These are phyloP conservation scores for Fusarium nematophilum DNA, from an alignment of 2,329 filamentous ascomycete genomes.

Conservation along the genomic window DNA sequence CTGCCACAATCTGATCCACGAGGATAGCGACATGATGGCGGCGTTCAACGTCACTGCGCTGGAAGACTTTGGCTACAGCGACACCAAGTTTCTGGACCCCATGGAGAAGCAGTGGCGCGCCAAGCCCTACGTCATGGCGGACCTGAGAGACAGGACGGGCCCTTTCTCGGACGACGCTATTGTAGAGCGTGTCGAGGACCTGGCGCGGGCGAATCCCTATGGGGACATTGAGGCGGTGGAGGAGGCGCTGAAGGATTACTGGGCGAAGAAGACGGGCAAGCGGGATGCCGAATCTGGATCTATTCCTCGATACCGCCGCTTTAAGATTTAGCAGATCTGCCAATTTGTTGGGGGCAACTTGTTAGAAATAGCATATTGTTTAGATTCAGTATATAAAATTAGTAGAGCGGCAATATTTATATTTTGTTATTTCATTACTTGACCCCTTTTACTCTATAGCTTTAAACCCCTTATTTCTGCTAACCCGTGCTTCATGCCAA, in stretches of 20 bases:
- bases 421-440: too few relatives aligned
- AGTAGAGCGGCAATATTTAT: too few relatives aligned
- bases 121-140: neutral
- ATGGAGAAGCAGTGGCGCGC: slow-evolving; percentile 20
- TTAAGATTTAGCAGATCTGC: neutral
- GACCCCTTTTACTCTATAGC: too few relatives aligned
- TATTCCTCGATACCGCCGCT: slow-evolving; percentile 1
- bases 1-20: slow-evolving; percentile 59
- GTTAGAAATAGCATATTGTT: too few relatives aligned
- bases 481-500: too few relatives aligned
- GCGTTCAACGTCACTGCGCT: slow-evolving; percentile 57
- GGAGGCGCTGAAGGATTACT: slow-evolving; percentile 8
- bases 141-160: slow-evolving; percentile 3
- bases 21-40: slow-evolving; percentile 60
- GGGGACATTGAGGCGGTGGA: slow-evolving; percentile 8
- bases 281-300: neutral
- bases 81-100: slow-evolving; percentile 14
- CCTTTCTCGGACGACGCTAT: slow-evolving; percentile 6
- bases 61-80: slow-evolving; percentile 52
- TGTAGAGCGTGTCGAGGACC: neutral
- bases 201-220: slow-evolving; percentile 11
- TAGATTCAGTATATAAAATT: too few relatives aligned
- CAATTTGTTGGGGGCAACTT: too few relatives aligned
- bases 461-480: too few relatives aligned
- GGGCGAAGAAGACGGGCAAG: slow-evolving; percentile 1